phyloP scores from a whole-genome alignment of 2,329 filamentous ascomycete genomes.

The Decorospora gaudefroyi region DNA sequence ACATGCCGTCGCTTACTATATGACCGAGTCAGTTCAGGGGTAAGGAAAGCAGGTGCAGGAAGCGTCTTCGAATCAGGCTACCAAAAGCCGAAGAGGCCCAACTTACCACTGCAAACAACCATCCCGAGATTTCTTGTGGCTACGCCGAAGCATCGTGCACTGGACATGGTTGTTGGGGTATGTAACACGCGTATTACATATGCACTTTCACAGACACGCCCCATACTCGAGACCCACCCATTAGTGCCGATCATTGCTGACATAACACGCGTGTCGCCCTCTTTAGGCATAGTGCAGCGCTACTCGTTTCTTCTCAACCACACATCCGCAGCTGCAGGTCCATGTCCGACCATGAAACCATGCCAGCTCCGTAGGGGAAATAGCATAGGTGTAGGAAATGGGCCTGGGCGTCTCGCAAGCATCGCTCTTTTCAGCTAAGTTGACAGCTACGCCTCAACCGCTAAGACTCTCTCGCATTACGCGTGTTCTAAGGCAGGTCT shows the following conservation, averaged over 20 bases:
- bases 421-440: too few relatives aligned
- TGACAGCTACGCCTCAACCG: too few relatives aligned
- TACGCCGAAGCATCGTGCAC: conserved; percentile 24
- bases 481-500: too few relatives aligned
- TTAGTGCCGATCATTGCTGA: conserved; percentile 4
- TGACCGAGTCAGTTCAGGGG: background rate
- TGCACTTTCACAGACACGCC: too few relatives aligned
- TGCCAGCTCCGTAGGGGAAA: too few relatives aligned
- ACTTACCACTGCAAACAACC: conserved; percentile 30
- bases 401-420: too few relatives aligned
- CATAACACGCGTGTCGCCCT: conserved; percentile 19
- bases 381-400: too few relatives aligned
- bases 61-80: background rate
- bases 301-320: background rate
- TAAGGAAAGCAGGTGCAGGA: background rate
- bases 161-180: background rate
- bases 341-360: too few relatives aligned
- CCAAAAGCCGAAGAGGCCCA: background rate
- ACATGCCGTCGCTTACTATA: conserved; percentile 28
- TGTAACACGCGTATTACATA: conserved; percentile 20
- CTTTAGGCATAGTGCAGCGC: background rate
- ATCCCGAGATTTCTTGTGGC: conserved; percentile 29
- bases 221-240: conserved; percentile 1
- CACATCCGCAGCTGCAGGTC: background rate
- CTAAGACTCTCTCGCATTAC: too few relatives aligned